Evolutionary conservation across 202 grass and related monocot genomes (phyloP).

Genomic region (Digitaria exilis): DNA sequence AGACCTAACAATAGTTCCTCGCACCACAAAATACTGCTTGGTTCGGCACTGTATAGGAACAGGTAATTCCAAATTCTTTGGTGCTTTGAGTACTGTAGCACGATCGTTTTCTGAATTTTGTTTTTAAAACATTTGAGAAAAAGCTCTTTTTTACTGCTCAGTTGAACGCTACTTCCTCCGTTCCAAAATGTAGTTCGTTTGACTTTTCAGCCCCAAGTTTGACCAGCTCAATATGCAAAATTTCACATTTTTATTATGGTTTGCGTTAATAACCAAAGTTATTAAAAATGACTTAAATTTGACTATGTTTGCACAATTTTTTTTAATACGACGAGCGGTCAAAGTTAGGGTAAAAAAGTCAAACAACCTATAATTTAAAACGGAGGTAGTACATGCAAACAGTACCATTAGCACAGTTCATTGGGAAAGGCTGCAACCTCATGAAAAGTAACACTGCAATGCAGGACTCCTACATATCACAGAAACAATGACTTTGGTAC

Average conservation of each 20-base stretch:
- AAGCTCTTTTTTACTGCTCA: slow-evolving; percentile 18
- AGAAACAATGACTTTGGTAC: slow-evolving; percentile 37
- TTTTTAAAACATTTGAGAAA: not conserved
- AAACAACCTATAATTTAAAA: too few relatives aligned
- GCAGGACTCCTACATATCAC: not conserved
- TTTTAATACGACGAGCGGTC: too few relatives aligned
- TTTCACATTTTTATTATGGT: too few relatives aligned
- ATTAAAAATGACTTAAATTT: too few relatives aligned
- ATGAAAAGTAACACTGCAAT: slow-evolving; percentile 11
- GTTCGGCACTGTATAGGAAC: not conserved
- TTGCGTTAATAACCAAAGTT: too few relatives aligned
- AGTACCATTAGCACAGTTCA: slow-evolving; percentile 21
- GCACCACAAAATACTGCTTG: not conserved
- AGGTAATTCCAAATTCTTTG: not conserved
- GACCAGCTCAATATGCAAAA: too few relatives aligned
- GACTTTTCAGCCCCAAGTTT: too few relatives aligned
- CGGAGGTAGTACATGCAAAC: too few relatives aligned
- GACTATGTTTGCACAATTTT: too few relatives aligned
- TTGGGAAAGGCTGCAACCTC: slow-evolving; percentile 11
- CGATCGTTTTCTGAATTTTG: not conserved
- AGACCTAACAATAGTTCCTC: not conserved
- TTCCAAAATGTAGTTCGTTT: too few relatives aligned
- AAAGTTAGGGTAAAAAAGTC: too few relatives aligned
- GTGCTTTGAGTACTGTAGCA: not conserved
- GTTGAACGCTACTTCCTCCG: slow-evolving; percentile 17